Conservation (phyloP, 179 eudicot species). For the Heliamphora pulchella region DNA sequence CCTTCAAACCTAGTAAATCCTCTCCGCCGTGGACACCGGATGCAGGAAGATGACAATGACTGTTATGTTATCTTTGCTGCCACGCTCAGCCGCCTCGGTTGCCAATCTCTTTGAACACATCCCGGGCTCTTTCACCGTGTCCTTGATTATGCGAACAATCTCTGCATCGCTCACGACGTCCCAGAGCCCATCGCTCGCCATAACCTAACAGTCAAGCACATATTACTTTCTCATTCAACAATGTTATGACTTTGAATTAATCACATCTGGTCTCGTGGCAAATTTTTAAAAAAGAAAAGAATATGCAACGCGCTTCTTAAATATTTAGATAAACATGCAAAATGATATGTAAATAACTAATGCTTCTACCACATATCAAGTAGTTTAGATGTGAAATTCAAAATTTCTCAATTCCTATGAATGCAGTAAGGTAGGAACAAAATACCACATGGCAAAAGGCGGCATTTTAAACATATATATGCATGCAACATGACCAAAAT, state of each 20-base stretch:
- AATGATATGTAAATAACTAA: no score
- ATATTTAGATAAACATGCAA: no score
- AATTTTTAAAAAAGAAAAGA: background rate
- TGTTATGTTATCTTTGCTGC: conserved; percentile 92
- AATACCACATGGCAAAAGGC: no score
- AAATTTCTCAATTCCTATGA: no score
- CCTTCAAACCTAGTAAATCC: conserved; percentile 34
- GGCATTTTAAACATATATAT: no score
- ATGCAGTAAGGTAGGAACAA: no score
- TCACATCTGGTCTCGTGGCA: background rate
- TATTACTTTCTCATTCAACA: background rate
- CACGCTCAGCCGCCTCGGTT: conserved; percentile 84
- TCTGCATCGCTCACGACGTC: conserved; percentile 69
- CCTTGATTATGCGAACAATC: conserved; percentile 61
- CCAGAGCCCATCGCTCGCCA: conserved; percentile 98
- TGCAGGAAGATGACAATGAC: conserved; percentile 80
- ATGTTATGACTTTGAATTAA: background rate
- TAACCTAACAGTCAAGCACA: conserved; percentile 43
- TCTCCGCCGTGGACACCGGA: conserved; percentile 78
- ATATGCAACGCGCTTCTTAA: no score
- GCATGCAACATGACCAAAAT: no score
- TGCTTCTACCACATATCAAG: no score
- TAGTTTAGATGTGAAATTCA: no score
- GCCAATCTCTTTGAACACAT: conserved; percentile 95
- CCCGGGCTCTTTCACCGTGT: conserved; percentile 88